Conservation (phyloP, 2,329 filamentous ascomycete genomes). For the Myriosclerotinia scirpicola region DNA sequence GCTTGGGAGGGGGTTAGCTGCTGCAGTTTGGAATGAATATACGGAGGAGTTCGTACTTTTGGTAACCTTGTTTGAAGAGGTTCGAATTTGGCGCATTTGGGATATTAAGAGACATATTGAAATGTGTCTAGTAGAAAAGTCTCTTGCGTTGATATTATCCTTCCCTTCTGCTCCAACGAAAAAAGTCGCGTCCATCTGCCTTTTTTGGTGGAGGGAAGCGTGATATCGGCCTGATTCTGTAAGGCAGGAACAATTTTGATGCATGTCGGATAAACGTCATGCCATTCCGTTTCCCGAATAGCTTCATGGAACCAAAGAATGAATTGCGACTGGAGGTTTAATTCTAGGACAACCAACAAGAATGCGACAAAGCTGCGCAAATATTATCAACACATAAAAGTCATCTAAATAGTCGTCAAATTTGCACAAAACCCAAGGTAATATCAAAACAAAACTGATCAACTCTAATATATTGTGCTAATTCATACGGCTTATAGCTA, state of each 20-base stretch:
- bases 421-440: conserved; percentile 5
- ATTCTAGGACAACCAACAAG: conserved; percentile 6
- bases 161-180: conserved; percentile 18
- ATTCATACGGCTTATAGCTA: conserved; percentile 13
- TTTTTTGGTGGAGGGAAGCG: conserved; percentile 22
- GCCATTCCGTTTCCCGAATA: conserved; percentile 21
- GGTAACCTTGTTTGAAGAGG: conserved; percentile 93
- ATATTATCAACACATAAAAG: background rate
- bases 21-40: conserved; percentile 39
- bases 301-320: conserved; percentile 23
- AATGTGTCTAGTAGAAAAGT: conserved; percentile 17
- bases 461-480: background rate
- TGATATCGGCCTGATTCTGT: background rate
- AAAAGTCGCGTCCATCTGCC: conserved; percentile 20
- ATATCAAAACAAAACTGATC: background rate
- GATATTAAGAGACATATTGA: conserved; percentile 88
- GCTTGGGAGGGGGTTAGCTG: conserved; percentile 53
- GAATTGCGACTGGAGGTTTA: conserved; percentile 16
- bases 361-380: background rate
- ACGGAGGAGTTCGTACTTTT: conserved; percentile 58
- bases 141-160: conserved; percentile 23
- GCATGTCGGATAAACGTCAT: conserved; percentile 10
- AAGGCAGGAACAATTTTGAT: conserved; percentile 5
- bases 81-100: conserved; percentile 89
- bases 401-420: background rate